Percentiles rank a stretch among this genome's conserved stretches.
These are phyloP conservation scores for Hemileccinum rubropunctum DNA, from an alignment of 768 basidiomycete species.

Conservation along the genomic window DNA sequence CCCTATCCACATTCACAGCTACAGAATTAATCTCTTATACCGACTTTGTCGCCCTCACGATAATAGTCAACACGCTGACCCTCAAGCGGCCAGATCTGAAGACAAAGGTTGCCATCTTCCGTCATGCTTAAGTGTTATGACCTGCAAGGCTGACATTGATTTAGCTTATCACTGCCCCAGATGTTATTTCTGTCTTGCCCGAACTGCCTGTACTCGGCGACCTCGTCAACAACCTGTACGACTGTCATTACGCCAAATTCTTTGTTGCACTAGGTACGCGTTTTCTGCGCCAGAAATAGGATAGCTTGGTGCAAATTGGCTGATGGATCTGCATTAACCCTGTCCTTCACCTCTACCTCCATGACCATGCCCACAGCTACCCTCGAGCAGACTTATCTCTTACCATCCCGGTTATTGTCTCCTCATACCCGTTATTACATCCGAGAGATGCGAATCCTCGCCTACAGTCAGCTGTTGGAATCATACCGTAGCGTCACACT, in stretches of 20 bases:
- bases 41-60: slow-evolving; percentile 83
- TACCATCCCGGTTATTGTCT: slow-evolving; percentile 83
- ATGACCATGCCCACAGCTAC: slow-evolving; percentile 54
- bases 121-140: neutral
- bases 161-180: slow-evolving; percentile 81
- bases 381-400: slow-evolving; percentile 82
- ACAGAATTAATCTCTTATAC: slow-evolving; percentile 86
- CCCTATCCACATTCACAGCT: slow-evolving; percentile 92
- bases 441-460: slow-evolving; percentile 94
- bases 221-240: slow-evolving; percentile 83
- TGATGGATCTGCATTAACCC: too few relatives aligned
- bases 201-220: slow-evolving; percentile 81
- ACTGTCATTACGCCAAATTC: slow-evolving; percentile 93
- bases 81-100: slow-evolving; percentile 84
- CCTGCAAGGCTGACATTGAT: slow-evolving; percentile 4
- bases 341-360: too few relatives aligned
- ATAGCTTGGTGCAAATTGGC: neutral
- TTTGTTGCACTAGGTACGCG: slow-evolving; percentile 79
- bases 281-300: neutral
- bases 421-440: slow-evolving; percentile 89
- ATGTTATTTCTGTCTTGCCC: slow-evolving; percentile 82
- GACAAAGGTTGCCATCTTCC: slow-evolving; percentile 62
- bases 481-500: slow-evolving; percentile 87
- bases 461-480: slow-evolving; percentile 90
- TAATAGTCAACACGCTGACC: slow-evolving; percentile 74